Evolutionary conservation across 768 basidiomycete species (phyloP).

Genomic region (Amanita brunnescens): DNA sequence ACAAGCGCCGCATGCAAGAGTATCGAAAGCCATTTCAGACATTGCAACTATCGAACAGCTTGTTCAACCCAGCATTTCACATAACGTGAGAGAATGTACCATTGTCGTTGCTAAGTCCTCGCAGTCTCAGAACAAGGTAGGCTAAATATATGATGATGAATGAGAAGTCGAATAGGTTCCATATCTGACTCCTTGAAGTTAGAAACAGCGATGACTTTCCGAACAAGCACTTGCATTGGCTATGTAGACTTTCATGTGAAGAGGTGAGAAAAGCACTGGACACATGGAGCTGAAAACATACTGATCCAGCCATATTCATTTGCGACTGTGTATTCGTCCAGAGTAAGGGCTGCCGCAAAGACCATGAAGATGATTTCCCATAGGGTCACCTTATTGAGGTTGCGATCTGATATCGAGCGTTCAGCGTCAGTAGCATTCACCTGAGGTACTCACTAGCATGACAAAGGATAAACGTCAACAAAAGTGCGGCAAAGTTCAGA

Average conservation of each 20-base stretch:
- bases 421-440: slow-evolving; percentile 5
- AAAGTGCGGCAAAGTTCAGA: slow-evolving; percentile 60
- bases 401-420: slow-evolving; percentile 36
- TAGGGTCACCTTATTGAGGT: slow-evolving; percentile 37
- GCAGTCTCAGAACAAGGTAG: slow-evolving; percentile 57
- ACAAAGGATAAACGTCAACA: slow-evolving; percentile 65
- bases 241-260: slow-evolving; percentile 55
- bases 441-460: slow-evolving; percentile 50
- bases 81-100: slow-evolving; percentile 26
- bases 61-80: slow-evolving; percentile 1
- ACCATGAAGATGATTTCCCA: slow-evolving; percentile 73
- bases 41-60: slow-evolving; percentile 23
- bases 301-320: slow-evolving; percentile 85
- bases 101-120: slow-evolving; percentile 48
- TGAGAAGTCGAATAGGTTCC: slow-evolving; percentile 83
- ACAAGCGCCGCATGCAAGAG: slow-evolving; percentile 78
- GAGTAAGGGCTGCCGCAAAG: slow-evolving; percentile 66
- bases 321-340: slow-evolving; percentile 84
- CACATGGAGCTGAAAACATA: slow-evolving; percentile 28
- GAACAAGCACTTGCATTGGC: slow-evolving; percentile 49
- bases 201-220: slow-evolving; percentile 3
- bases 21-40: slow-evolving; percentile 70
- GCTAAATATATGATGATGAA: slow-evolving; percentile 63
- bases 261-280: neutral
- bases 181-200: slow-evolving; percentile 43